A percentile compares a stretch with the other conserved stretches of the same genome.
These are phyloP conservation scores for Sporothrix sp. DNA, from an alignment of 2,329 filamentous ascomycete species.

Conservation along the genomic window DNA sequence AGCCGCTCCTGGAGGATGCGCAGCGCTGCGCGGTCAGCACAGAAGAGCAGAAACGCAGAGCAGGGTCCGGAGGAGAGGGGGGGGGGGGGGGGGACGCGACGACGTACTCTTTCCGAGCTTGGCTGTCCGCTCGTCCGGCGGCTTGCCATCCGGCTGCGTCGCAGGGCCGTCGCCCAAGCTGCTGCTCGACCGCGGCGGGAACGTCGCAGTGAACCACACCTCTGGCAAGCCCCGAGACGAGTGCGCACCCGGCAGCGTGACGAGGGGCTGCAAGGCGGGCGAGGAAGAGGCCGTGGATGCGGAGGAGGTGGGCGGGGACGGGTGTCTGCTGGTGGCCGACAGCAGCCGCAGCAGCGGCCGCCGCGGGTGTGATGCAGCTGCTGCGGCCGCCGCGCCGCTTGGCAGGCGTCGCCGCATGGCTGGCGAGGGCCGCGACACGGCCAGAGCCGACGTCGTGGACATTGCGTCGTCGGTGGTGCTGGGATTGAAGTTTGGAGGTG, in stretches of 20 bases:
- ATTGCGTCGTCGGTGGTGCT: too few relatives aligned
- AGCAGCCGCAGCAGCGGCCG: constrained; percentile 18
- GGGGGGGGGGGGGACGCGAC: too few relatives aligned
- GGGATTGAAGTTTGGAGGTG: too few relatives aligned
- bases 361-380: not conserved
- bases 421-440: not conserved
- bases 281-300: not conserved
- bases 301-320: constrained; percentile 3
- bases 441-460: not conserved
- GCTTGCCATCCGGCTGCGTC: constrained; percentile 21
- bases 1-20: constrained; percentile 55
- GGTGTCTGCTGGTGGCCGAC: constrained; percentile 7
- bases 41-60: not conserved
- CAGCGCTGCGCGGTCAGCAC: constrained; percentile 38
- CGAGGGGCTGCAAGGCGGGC: constrained; percentile 11
- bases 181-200: constrained; percentile 18
- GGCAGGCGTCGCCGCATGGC: not conserved
- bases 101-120: constrained; percentile 54
- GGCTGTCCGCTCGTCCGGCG: constrained; percentile 45
- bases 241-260: constrained; percentile 20
- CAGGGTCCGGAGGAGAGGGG: not conserved
- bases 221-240: constrained; percentile 27
- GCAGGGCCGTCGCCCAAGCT: not conserved
- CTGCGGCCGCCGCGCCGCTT: not conserved
- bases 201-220: constrained; percentile 36